Evolutionary conservation across 768 basidiomycete species (phyloP), one percentile per base, ranked within the genome.

Genomic region (Amanita pallidorosea): DNA sequence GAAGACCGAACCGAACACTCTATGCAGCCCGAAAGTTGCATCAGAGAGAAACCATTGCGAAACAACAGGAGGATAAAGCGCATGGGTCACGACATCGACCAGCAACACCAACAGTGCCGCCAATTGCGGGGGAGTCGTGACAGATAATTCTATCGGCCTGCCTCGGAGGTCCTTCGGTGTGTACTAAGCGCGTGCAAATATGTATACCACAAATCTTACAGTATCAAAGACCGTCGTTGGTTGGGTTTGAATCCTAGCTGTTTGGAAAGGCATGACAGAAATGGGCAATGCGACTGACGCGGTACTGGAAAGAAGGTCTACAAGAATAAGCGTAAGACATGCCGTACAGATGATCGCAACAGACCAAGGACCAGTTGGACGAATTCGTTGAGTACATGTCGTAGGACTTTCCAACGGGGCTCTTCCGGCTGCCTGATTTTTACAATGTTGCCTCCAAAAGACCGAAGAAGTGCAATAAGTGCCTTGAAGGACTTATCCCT

Each of bases 1-100:
- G 31, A 51, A 43, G 6, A 45, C 29, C 6, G 15, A 20, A 45
- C 76, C 64, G 53, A 79, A 72, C 20, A 70, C 63, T 29, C 64
- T 61, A 29, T 68, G 61, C 9, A 70, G 61, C 29, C 63, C 67
- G 31, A 72, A 74, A 42, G 69, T 56, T 38, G 79, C 56, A 56
- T 83, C 78, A 13, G 62, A 58, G 7, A 81, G 65, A 45, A 79
- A 76, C 65, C 73, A 75, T 31, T 73, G 70, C 11, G 68, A 71
- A 38, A 69, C 67, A 11, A 75, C 61, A 1, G 72, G 58, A 3
- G 72, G 71, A 37, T 62, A 64, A 42, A 82, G 52, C 2, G 71
- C 60, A 45, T 65, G 68, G 27, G 69, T 62, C 20, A 77, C 56
- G 12, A 78, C 60, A 34, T 77, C 70, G 17, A 76, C 58, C 20